Base-by-base conservation (phyloP, 257 asterid genomes). In the Handroanthus guayacan region DNA sequence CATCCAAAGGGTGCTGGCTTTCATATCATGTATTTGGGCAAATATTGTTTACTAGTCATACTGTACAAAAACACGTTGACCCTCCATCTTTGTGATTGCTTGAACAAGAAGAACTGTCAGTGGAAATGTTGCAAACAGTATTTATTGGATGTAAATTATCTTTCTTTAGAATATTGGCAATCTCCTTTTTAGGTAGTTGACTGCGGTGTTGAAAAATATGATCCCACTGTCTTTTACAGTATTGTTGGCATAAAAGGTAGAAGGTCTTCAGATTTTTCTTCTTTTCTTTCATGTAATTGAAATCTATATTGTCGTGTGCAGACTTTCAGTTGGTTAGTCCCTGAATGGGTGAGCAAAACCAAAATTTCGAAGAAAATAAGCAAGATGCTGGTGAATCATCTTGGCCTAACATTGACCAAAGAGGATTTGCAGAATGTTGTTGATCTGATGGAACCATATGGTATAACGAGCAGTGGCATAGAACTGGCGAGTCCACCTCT, bases 381-480 rank as follows among this genome's bases (percentile, higher is more conserved):
- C 91, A 91, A 89, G 80, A 81, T 81, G 78, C 82, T 95, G 75
- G 94, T 95, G 76, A 86, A 90, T 84, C 98, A 95, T 90, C 96
- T 95, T 79, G 97, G 96, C 51, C 86, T 95, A 85, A 85, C 92
- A 72, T 80, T 95, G 91, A 85, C 88, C 14, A 84, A 85, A 83
- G 97, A 89, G 90, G 98, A 95, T 84, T 73, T 95, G 81, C 92
- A 91, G 76, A 85, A 85, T 83, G 98, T 93, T 76, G 99, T 93
- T 82, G 96, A 95, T 64, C 85, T 87, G 71, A 93, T 95, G 99
- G 99, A 95, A 82, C 99, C 99, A 52, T 91, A 91, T 84, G 98
- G 99, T 80, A 92, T 89, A 84, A 88, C 93, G 75, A 88, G 61
- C 85, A 91, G 84, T 55, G 99, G 97, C 47, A 88, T 89, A 57